Evolutionary conservation across 345 rosid genomes (phyloP), one percentile per base, ranked within the genome.

Genomic region (Eucalyptus brandiana): DNA sequence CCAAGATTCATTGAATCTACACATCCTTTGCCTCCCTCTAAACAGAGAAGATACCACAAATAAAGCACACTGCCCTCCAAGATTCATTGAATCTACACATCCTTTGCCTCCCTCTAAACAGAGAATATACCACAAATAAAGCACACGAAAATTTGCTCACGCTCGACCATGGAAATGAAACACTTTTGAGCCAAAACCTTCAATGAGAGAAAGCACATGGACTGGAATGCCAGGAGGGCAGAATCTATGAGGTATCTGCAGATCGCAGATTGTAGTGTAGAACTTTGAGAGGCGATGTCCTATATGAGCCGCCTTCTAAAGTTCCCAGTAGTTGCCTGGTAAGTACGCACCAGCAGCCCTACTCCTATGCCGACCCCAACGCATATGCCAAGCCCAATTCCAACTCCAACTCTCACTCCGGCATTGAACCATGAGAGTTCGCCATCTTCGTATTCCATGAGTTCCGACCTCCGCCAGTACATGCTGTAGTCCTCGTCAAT

Each of bases 351-450:
- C 86, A 98, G 89, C 92, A 98, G 94, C 83, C 99, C 99, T 40
- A 97, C 98, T 76, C 99, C 99, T 90, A 98, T 91, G 32, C 99
- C 99, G 11, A 97, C 47, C 87, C 99, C 99, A 60, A 98, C 93
- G 87, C 98, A 98, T 88, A 97, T 93, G 69, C 99, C 98, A 32
- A 97, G 99, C 34, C 99, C 99, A 50, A 98, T 96, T 47, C 99
- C 99, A 28, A 97, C 99, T 44, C 99, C 99, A 89, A 97, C 99
- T 76, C 99, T 93, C 48, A 97, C 99, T 56, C 99, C 99, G 0
- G 99, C 98, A 88, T 96, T 98, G 90, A 98, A 97, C 99, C 98
- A 98, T 5, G 98, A 95, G 86, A 97, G 95, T 90, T 97, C 98
- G 5, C 99, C 98, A 76, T 97, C 98, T 93, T 96, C 99, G 18